A percentile compares a stretch with the other conserved stretches of the same genome.
Evolutionary conservation across 768 basidiomycete species (phyloP).

Genomic region (Botryobasidium botryosum): DNA sequence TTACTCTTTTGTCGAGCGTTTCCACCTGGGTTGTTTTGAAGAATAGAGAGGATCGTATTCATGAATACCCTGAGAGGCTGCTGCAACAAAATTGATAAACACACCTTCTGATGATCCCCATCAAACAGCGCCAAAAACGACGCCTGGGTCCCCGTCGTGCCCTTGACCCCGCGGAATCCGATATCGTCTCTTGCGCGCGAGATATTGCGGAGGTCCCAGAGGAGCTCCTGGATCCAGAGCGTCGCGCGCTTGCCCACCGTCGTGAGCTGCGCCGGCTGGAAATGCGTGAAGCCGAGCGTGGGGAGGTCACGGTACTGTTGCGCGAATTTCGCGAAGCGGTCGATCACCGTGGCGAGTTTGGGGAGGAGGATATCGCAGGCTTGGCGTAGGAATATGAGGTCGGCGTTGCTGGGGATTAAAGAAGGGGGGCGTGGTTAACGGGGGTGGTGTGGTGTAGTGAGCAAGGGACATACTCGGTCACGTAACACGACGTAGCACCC

Average conservation of each 20-base stretch:
- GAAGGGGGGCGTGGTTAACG: neutral
- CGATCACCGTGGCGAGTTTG: constrained; percentile 82
- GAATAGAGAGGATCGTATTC: constrained; percentile 1
- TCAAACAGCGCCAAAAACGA: constrained; percentile 90
- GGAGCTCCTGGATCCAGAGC: constrained; percentile 92
- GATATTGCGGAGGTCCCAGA: constrained; percentile 93
- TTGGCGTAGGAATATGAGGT: constrained; percentile 87
- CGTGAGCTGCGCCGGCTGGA: constrained; percentile 95
- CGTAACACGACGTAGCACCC: constrained; percentile 97
- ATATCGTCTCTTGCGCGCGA: constrained; percentile 78
- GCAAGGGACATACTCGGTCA: constrained; percentile 66
- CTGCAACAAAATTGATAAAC: neutral
- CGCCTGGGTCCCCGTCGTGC: constrained; percentile 97
- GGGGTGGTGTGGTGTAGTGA: neutral
- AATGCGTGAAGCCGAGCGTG: constrained; percentile 95
- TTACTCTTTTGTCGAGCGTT: constrained; percentile 73
- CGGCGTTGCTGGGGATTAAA: constrained; percentile 58
- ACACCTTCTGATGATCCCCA: constrained; percentile 81
- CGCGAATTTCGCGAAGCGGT: constrained; percentile 73
- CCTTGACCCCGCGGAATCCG: constrained; percentile 96
- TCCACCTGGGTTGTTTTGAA: constrained; percentile 48
- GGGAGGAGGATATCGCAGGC: constrained; percentile 70
- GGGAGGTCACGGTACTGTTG: constrained; percentile 73
- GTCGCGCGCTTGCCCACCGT: constrained; percentile 96
- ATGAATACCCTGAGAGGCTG: neutral